Conservation (phyloP, 2,329 filamentous ascomycete species). For the Macrophomina phaseolina region DNA sequence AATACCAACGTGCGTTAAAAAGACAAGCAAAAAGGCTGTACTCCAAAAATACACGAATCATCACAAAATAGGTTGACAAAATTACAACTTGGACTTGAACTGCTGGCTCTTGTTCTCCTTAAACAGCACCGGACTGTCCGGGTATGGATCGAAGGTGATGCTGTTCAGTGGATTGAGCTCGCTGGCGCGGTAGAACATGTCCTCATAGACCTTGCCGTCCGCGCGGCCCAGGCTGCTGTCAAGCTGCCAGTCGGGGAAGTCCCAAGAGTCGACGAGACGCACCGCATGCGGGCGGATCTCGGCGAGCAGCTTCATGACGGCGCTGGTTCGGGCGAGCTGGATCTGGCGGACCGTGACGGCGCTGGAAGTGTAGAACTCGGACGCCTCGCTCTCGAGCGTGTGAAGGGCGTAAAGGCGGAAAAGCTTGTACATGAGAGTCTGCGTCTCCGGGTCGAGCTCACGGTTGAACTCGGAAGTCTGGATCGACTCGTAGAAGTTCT, state of each 20-base stretch:
- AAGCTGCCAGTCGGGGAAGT: conserved; percentile 78
- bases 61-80: background rate
- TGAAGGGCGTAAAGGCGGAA: conserved; percentile 70
- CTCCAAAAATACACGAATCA: conserved; percentile 24
- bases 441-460: conserved; percentile 63
- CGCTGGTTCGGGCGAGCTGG: conserved; percentile 68
- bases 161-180: conserved; percentile 76
- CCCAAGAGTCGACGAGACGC: conserved; percentile 74
- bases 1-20: conserved; percentile 25
- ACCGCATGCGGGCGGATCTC: conserved; percentile 77
- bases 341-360: conserved; percentile 77
- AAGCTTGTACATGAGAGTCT: conserved; percentile 66
- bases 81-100: conserved; percentile 23
- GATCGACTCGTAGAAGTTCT: conserved; percentile 77
- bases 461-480: conserved; percentile 59
- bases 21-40: background rate
- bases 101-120: conserved; percentile 51
- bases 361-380: conserved; percentile 73
- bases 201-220: conserved; percentile 79
- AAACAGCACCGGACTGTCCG: conserved; percentile 65
- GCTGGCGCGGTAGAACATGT: conserved; percentile 74
- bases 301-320: conserved; percentile 71
- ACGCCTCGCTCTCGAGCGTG: conserved; percentile 71
- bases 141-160: conserved; percentile 74
- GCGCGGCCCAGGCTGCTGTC: conserved; percentile 72